Evolutionary conservation across 2,329 filamentous ascomycete species (phyloP), one percentile per base, ranked within the genome.

Genomic region (Colletotrichum filicis): DNA sequence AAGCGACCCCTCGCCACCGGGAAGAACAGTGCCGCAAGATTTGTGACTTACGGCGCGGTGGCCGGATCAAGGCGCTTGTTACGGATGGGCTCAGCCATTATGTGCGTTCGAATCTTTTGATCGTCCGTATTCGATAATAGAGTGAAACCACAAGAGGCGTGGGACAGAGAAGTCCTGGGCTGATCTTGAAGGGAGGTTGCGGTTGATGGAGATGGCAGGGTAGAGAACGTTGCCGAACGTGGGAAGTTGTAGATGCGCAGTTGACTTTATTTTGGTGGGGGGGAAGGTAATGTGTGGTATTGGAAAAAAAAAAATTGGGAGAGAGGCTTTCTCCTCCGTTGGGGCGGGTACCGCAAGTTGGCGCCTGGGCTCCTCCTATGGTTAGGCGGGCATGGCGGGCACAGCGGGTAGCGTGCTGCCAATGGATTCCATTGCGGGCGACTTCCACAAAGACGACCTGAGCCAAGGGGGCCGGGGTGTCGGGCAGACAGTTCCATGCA

Each of bases 21-120:
- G 8, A 5, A 22, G 14, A 32, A 58, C 35, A 66, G 35, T 60
- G 65, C 55, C n/a, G 26, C 72, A 75, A 67, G 71, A 74, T 66
- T 56, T 68, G 58, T 72, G 42, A 89, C 89, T 84, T 84, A 91
- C 89, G 89, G 89, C 78, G 89, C 89, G 82, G 85, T 84, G 76
- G 85, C 82, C 79, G 86, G 80, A 78, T 91, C 89, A 74, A 87
- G 84, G 78, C 89, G 88, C 83, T 91, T 90, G 83, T 89, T 90
- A 84, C 89, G 89, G 81, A 91, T 91, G 75, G 89, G 89, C 82
- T 91, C 89, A 79, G 89, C 88, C 89, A 91, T 91, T 78, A 78
- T 84, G 82, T 81, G 49, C 52, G 42, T 42, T 68, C 63, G 32
- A 62, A 42, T 69, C 55, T 53, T 42, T 53, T 35, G 49, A 7